Conservation (phyloP, 2,329 filamentous ascomycete species). For the Cordyceps tenuipes region DNA sequence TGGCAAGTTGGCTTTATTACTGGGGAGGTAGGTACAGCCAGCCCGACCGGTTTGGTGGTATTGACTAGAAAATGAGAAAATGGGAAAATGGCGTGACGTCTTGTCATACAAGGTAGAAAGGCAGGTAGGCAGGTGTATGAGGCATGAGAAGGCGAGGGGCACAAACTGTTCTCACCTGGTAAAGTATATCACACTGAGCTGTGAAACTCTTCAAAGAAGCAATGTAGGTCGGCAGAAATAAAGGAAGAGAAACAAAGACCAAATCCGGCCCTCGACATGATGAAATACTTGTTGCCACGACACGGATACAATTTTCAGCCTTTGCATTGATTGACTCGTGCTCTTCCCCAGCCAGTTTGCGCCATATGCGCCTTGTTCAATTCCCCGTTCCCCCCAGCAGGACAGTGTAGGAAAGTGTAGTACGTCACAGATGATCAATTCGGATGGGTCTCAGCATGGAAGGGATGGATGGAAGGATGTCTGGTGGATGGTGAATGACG, state of each 20-base stretch:
- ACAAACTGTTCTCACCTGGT: neutral
- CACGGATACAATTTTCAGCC: neutral
- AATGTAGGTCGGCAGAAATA: no score
- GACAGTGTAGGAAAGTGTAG: neutral
- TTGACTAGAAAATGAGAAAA: neutral
- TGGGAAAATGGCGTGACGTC: no score
- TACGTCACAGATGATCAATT: constrained; percentile 1
- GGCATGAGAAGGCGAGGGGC: no score
- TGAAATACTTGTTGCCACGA: neutral
- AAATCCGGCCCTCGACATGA: neutral
- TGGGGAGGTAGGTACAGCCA: neutral
- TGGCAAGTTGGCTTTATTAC: neutral
- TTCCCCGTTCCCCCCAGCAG: no score
- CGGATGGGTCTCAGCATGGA: neutral
- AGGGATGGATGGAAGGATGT: neutral
- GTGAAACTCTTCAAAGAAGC: no score
- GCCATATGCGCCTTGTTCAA: no score
- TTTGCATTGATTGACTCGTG: neutral
- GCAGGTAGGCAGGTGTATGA: neutral
- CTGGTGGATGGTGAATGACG: neutral
- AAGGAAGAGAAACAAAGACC: neutral
- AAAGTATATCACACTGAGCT: neutral
- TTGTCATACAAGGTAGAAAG: neutral
- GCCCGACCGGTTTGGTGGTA: neutral
- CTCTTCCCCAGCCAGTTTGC: neutral